These are phyloP conservation scores for Austroboletus festivus DNA, from an alignment of 768 basidiomycete species.

Conservation along the genomic window DNA sequence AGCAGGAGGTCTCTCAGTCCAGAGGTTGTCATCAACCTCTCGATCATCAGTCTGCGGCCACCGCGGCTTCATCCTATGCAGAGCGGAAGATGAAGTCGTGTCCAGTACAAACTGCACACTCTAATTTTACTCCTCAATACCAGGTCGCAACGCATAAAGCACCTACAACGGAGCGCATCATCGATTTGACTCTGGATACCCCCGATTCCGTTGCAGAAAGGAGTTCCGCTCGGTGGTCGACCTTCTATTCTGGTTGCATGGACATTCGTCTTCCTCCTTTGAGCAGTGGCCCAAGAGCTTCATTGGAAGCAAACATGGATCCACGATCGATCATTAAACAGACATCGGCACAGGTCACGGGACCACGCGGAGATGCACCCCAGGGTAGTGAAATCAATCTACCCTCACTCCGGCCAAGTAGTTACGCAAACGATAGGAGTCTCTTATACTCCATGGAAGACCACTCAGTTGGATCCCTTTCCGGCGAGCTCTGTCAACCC, in stretches of 20 bases:
- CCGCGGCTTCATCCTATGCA: not conserved
- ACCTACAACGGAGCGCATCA: not conserved
- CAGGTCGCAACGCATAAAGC: not conserved
- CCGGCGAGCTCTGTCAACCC: not conserved
- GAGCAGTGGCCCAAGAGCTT: not conserved
- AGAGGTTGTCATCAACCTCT: not conserved
- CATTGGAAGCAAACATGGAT: not conserved
- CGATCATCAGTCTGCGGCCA: not conserved
- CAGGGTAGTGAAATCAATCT: not conserved
- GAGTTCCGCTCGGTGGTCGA: constrained; percentile 14
- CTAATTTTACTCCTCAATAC: not conserved
- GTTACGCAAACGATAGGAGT: not conserved
- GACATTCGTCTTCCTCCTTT: constrained; percentile 10
- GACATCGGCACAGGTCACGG: not conserved
- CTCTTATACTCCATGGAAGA: not conserved
- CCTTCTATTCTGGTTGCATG: constrained; percentile 28
- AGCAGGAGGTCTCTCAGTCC: not conserved
- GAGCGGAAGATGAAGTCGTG: not conserved
- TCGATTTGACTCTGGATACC: constrained; percentile 8
- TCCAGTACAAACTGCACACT: not conserved
- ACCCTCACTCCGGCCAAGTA: not conserved
- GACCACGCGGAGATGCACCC: not conserved
- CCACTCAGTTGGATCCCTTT: not conserved
- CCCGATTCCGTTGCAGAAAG: not conserved
- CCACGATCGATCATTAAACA: not conserved